Percentiles rank a stretch among this genome's conserved stretches.
phyloP scores from a whole-genome alignment of 139 green algal species.

The Volvox africanus region DNA sequence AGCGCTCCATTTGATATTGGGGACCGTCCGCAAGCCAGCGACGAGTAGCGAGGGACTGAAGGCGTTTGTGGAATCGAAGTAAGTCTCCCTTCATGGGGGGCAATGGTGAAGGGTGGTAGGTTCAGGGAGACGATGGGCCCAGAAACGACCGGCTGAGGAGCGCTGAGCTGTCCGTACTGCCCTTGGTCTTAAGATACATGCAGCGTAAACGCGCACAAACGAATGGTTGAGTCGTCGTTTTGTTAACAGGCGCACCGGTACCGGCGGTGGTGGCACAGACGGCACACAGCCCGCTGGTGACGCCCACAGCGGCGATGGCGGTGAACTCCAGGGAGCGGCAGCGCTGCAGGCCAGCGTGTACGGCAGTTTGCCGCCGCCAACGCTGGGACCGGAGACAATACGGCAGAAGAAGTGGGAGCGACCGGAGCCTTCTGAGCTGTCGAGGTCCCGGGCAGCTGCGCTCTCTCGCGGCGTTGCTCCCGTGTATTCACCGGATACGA shows the following conservation, averaged over 20 bases:
- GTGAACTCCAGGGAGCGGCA: background rate
- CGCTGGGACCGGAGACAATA: background rate
- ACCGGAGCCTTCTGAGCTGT: constrained; percentile 12
- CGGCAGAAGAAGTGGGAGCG: constrained; percentile 24
- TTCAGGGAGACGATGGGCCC: no score
- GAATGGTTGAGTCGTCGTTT: no score
- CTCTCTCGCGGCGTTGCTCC: background rate
- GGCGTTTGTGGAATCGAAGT: background rate
- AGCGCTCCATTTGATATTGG: background rate
- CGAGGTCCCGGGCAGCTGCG: background rate
- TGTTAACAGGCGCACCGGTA: no score
- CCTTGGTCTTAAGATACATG: no score
- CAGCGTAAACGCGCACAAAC: no score
- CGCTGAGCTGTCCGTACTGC: no score
- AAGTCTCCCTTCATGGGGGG: background rate
- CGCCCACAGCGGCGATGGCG: background rate
- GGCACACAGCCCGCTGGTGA: background rate
- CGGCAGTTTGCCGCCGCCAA: background rate
- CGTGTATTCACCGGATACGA: background rate
- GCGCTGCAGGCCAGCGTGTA: constrained; percentile 7
- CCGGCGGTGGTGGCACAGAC: background rate
- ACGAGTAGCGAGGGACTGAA: background rate
- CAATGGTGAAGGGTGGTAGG: no score
- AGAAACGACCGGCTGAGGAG: no score
- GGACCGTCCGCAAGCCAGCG: background rate